phyloP scores from a whole-genome alignment of 2,329 filamentous ascomycete species.

The Ophiocordyceps polyrhachis-furcata region DNA sequence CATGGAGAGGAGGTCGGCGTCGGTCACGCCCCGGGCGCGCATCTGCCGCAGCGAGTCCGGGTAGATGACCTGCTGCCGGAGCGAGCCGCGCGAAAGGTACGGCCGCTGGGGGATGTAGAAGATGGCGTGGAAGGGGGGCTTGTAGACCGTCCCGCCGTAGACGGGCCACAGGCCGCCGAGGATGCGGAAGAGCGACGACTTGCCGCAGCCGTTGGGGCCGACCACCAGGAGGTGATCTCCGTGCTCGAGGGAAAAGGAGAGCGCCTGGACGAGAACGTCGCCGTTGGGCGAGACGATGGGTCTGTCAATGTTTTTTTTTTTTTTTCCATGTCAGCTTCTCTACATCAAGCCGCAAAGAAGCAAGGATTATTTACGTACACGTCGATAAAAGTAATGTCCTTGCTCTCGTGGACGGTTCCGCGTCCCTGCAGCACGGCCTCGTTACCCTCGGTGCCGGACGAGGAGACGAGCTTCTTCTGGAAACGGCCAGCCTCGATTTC shows the following conservation, averaged over 20 bases:
- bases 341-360: no score
- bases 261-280: constrained; percentile 67
- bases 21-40: constrained; percentile 66
- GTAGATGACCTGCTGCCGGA: constrained; percentile 96
- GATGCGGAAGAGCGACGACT: constrained; percentile 90
- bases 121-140: constrained; percentile 80
- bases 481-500: constrained; percentile 82
- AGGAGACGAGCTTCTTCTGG: constrained; percentile 90
- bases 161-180: constrained; percentile 94
- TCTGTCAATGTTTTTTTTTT: no score
- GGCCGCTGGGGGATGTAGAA: constrained; percentile 97
- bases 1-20: constrained; percentile 60
- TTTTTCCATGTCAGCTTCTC: no score
- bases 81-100: constrained; percentile 74
- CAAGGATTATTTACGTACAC: no score
- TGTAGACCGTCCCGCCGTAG: constrained; percentile 83
- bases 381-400: constrained; percentile 66
- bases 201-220: constrained; percentile 92
- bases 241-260: constrained; percentile 72
- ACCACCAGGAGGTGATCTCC: constrained; percentile 89
- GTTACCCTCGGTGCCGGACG: constrained; percentile 64
- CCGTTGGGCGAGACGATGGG: constrained; percentile 96
- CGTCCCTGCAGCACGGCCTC: constrained; percentile 66
- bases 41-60: constrained; percentile 78
- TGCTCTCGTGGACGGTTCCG: constrained; percentile 64